phyloP scores from a whole-genome alignment of 2,329 filamentous ascomycete species.

The Fusarium fujikuroi region DNA sequence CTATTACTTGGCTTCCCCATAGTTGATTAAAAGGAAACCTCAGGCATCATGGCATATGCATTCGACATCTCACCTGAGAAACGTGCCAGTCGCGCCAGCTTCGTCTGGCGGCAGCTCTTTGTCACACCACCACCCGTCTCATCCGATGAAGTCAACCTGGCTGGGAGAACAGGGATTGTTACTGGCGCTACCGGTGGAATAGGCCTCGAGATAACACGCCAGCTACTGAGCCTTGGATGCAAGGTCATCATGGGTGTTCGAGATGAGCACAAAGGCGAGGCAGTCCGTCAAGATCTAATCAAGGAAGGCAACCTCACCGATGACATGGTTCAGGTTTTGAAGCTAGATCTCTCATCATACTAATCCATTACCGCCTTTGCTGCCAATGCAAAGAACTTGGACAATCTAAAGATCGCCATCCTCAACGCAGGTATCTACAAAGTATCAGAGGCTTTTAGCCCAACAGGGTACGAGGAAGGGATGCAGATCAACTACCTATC shows the following conservation, averaged over 20 bases:
- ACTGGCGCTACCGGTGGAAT: neutral
- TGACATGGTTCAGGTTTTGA: neutral
- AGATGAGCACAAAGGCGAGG: neutral
- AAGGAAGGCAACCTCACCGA: fast-evolving
- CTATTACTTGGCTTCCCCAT: neutral
- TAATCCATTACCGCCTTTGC: neutral
- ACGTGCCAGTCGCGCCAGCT: neutral
- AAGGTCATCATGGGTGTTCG: neutral
- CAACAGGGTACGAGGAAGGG: neutral
- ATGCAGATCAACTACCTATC: neutral
- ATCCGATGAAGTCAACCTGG: neutral
- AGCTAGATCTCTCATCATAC: neutral
- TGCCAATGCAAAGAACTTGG: neutral
- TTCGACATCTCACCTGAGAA: neutral
- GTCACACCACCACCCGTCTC: neutral
- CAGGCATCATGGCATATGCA: neutral
- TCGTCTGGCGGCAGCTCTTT: neutral
- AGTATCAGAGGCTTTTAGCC: neutral
- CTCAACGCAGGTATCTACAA: neutral
- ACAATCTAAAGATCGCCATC: neutral
- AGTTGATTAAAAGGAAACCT: no score
- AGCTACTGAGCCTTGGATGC: neutral
- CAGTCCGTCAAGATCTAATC: neutral
- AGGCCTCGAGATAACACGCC: neutral
- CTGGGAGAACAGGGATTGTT: neutral